Base-by-base conservation (phyloP, 768 basidiomycete species). In the Tephrocybe sp. region DNA sequence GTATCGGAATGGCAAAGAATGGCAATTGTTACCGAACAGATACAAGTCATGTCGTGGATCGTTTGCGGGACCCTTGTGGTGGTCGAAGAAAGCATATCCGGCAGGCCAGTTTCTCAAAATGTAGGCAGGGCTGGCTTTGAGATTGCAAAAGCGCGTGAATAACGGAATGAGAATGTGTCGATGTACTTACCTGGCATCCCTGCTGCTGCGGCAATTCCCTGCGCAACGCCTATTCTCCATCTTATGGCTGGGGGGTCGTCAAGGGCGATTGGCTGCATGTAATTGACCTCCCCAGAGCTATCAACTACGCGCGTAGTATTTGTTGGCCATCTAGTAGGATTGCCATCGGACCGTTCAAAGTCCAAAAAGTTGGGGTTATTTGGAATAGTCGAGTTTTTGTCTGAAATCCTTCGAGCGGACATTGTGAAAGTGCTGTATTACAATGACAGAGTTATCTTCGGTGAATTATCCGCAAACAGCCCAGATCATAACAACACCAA, bases 41-140 rank as follows among this genome's bases (percentile, higher is more conserved):
- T 94, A 94, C 13, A 84, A 68, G 62, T 94, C 92, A 52, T 86
- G 84, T 50, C 92, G 73, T 18, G 86, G 80, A 31, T 66, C 65
- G 9, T 48, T 58, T 30, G 60, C 68, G 6, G 72, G 69, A 0
- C 90, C 87, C 62, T 90, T 90, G 52, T 86, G 73, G 54, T 93
- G 91, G 60, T 88, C 83, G 58, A 70, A 91, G 67, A 92, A 71
- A 19, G 73, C 71, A 68, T 94, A 93, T 15, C 79, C 78, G 15
- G 68, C 64, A 0, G 91, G 91, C 72, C 84, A 91, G 44, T 66
- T 56, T 50, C 76, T 77, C 27, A 93, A 69, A 21, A 86, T 77
- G 60, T 90, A 88, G 8, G 55, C 71, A 9, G 65, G 71, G 9
- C 79, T 82, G 28, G 60, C 83, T 86, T 37, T 16, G n/a, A 52